Percentiles rank a stretch among this genome's conserved stretches.
Evolutionary conservation across 768 basidiomycete species (phyloP).

Genomic region (Amyloporia xantha): DNA sequence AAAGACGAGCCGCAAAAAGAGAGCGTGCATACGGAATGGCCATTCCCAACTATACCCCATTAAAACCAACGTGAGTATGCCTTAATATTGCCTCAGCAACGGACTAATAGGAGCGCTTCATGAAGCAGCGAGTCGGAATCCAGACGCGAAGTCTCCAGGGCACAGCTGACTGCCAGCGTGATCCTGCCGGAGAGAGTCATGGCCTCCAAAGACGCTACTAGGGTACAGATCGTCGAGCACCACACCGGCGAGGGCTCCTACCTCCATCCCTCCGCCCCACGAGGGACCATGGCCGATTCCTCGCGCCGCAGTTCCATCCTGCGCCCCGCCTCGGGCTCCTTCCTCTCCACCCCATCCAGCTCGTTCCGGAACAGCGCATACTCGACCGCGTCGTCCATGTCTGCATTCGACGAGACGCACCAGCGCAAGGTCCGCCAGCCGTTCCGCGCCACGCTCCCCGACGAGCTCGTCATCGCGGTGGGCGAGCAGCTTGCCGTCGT

Average conservation of each 20-base stretch:
- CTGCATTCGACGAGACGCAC: constrained; percentile 12
- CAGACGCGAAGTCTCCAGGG: constrained; percentile 38
- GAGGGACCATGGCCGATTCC: no score
- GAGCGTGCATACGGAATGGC: neutral
- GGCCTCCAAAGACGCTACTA: constrained; percentile 28
- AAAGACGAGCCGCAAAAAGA: constrained; percentile 31
- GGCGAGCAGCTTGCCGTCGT: constrained; percentile 60
- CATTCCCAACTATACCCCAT: no score
- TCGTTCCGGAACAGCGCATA: constrained; percentile 14
- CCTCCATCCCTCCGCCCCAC: constrained; percentile 34
- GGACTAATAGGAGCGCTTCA: no score
- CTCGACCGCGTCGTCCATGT: constrained; percentile 12
- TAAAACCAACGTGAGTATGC: no score
- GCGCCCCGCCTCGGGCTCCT: constrained; percentile 6
- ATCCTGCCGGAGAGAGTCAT: constrained; percentile 48
- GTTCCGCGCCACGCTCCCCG: constrained; percentile 65
- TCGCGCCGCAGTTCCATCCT: neutral
- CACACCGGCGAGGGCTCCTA: constrained; percentile 37
- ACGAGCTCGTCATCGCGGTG: constrained; percentile 54
- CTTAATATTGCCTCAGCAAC: no score
- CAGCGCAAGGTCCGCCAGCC: constrained; percentile 54
- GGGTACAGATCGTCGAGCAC: constrained; percentile 38
- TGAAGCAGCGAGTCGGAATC: no score
- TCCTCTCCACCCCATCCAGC: constrained; percentile 16
- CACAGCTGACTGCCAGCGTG: constrained; percentile 37